Evolutionary conservation across 805 yeast species (phyloP), one percentile per base, ranked within the genome.

Genomic region (Jamesozyma gamospora): DNA sequence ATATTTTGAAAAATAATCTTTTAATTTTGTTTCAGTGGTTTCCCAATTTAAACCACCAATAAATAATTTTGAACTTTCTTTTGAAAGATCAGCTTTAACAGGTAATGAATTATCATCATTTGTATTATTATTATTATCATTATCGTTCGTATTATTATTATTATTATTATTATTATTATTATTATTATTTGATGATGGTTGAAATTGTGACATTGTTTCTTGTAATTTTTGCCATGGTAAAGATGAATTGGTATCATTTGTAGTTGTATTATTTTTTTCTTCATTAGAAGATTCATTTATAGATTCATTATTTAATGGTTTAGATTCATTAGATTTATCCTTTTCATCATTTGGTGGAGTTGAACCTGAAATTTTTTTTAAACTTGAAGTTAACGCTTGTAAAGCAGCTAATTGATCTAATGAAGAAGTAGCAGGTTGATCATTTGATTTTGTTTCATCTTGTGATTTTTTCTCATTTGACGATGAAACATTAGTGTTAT

Each of bases 31-130:
- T 56, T 90, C 97, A 12, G 88, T 79, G 13, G 98, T 90, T 57
- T 90, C 96, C 97, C 97, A 90, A 56, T 90, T 92, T 52, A 90
- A 75, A 37, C 98, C 98, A 47, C 98, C 98, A 61, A 86, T 76
- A 55, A 87, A 87, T 94, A 87, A 83, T 58, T 87, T 87, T 40
- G 94, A 94, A 47, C 79, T 79, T 52, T 84, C 95, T 48, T 78
- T 74, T 46, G 74, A 63, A 47, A 75, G 58, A 60, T 77, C 74
- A 13, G 74, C 75, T 43, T 63, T 69, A 4, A 29, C 34, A 15
- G 32, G n/a, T 10, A 8, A 16, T 16, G 11, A 31, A n/a, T 31
- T 31, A 7, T 5, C 12, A 4, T 9, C 15, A 4, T 6, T n/a
- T n/a, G n/a, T n/a, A n/a, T n/a, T n/a, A n/a, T n/a, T n/a, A n/a